Percentiles rank a stretch among this genome's conserved stretches.
Evolutionary conservation across 495 filamentous ascomycete genomes (phyloP).

Genomic region (Astrocystis sublimbata): DNA sequence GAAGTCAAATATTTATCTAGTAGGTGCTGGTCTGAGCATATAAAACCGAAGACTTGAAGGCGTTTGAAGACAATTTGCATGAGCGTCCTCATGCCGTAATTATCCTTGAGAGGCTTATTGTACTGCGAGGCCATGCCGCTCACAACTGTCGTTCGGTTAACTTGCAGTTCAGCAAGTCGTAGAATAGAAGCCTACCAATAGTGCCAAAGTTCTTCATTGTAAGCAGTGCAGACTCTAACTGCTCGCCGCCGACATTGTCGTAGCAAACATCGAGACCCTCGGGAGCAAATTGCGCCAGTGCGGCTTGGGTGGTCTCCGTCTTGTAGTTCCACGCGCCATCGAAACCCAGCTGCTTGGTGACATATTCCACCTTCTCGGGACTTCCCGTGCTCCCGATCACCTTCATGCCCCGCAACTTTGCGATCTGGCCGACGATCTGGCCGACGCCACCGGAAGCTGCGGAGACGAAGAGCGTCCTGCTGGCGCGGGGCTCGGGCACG

Average conservation of each 20-base stretch:
- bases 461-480: constrained; percentile 76
- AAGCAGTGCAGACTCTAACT: constrained; percentile 66
- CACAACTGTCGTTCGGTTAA: too few species aligned
- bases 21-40: constrained; percentile 56
- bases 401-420: constrained; percentile 74
- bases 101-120: constrained; percentile 55
- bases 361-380: constrained; percentile 60
- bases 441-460: constrained; percentile 74
- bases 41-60: constrained; percentile 63
- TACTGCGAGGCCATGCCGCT: constrained; percentile 60
- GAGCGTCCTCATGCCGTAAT: constrained; percentile 67
- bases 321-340: constrained; percentile 64
- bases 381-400: constrained; percentile 64
- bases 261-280: constrained; percentile 82
- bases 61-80: constrained; percentile 39
- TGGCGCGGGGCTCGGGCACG: constrained; percentile 71
- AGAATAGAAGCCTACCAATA: constrained; percentile 34
- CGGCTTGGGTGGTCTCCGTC: constrained; percentile 57
- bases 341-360: constrained; percentile 57
- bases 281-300: constrained; percentile 65
- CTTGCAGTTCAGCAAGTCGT: too few species aligned
- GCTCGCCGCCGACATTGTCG: constrained; percentile 81
- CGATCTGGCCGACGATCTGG: constrained; percentile 73
- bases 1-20: constrained; percentile 63
- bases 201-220: constrained; percentile 65